phyloP scores from a whole-genome alignment of 225 moss, liverwort and hornwort species.

The Lunularia cruciata region DNA sequence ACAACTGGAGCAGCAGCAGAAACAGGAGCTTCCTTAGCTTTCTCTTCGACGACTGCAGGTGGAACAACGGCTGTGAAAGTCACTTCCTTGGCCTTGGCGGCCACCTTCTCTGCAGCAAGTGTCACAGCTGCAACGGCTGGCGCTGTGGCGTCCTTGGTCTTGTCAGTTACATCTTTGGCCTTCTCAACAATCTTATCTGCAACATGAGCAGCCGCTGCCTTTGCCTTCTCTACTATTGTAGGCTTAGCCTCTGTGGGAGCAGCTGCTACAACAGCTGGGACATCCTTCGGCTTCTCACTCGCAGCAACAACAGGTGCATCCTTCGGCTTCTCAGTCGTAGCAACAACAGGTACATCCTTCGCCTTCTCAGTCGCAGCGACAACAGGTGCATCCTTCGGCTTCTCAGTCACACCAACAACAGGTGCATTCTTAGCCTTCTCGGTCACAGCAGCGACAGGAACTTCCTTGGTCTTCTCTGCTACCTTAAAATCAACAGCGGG shows the following conservation, averaged over 20 bases:
- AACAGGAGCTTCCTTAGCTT: slow-evolving; percentile 10
- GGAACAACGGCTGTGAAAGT: neutral
- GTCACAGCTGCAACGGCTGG: slow-evolving; percentile 15
- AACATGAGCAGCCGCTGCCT: slow-evolving; percentile 7
- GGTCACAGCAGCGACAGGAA: slow-evolving; percentile 4
- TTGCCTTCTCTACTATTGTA: neutral
- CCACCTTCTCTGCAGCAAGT: neutral
- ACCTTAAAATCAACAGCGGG: neutral
- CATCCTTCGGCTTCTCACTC: neutral
- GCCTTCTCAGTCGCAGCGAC: neutral
- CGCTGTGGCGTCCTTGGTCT: neutral
- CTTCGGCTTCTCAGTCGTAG: slow-evolving; percentile 12
- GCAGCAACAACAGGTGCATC: slow-evolving; percentile 18
- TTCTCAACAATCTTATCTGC: slow-evolving; percentile 2
- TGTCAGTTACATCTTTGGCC: neutral
- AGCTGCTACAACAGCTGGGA: slow-evolving; percentile 1
- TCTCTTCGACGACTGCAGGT: neutral
- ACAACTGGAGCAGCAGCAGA: slow-evolving; percentile 10
- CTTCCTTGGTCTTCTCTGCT: slow-evolving; percentile 23
- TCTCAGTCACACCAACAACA: neutral
- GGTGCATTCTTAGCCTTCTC: slow-evolving; percentile 30
- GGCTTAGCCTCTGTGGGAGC: neutral
- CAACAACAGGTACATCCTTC: neutral
- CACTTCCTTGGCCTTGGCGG: neutral
- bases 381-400: slow-evolving; percentile 17